Evolutionary conservation across 352 stramenopile genomes (phyloP).

Genomic region (Globisporangium mamillatum): DNA sequence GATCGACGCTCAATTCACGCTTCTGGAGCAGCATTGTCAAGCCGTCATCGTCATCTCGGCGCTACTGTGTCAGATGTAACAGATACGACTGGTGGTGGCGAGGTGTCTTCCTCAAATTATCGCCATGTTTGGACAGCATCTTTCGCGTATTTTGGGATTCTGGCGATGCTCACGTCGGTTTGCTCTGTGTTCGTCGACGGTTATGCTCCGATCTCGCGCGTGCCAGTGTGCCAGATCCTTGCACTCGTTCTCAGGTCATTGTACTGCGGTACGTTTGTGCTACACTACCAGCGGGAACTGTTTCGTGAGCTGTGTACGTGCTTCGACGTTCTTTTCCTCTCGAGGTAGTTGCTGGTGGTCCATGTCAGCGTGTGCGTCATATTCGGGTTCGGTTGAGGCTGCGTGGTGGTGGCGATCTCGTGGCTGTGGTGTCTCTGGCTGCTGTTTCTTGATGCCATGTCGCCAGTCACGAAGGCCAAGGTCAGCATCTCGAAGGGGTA

Average conservation of each 20-base stretch:
- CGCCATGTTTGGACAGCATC: not conserved
- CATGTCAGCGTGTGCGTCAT: constrained; percentile 21
- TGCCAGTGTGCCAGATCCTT: not conserved
- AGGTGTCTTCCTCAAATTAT: not conserved
- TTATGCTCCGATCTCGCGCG: not conserved
- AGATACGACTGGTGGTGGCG: not conserved
- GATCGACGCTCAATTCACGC: not conserved
- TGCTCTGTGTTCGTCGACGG: not conserved
- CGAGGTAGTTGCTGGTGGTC: constrained; percentile 17
- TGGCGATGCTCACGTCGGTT: not conserved
- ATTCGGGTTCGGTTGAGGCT: constrained; percentile 14
- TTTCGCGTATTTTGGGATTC: not conserved
- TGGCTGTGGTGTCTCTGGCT: constrained; percentile 24
- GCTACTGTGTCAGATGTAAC: not conserved
- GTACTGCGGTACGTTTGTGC: not conserved
- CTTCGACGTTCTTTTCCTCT: constrained; percentile 34
- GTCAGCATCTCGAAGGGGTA: constrained; percentile 6
- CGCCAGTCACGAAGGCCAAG: constrained; percentile 14
- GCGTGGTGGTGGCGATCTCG: not conserved
- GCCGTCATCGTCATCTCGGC: not conserved
- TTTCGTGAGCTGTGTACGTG: constrained; percentile 8
- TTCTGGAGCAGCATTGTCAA: not conserved
- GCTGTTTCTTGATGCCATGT: constrained; percentile 22
- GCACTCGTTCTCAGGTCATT: not conserved
- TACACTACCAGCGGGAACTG: constrained; percentile 14